A percentile compares a stretch with the other conserved stretches of the same genome.
phyloP scores from a whole-genome alignment of 331 rosid species.

The Phaseolus coccineus region DNA sequence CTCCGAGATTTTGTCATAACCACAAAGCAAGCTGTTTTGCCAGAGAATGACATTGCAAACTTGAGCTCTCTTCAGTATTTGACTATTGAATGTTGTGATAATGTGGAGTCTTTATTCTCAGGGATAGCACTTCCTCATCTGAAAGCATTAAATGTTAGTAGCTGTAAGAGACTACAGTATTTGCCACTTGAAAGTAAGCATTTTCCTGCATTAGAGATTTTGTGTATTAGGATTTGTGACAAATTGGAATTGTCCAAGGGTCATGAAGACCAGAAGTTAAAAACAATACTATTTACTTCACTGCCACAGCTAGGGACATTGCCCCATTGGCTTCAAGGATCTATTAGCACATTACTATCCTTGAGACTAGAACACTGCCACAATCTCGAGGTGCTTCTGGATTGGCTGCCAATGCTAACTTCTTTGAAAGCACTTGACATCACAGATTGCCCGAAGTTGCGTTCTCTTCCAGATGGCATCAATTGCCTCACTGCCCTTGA shows the following conservation, averaged over 20 bases:
- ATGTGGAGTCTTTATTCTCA: slow-evolving; percentile 15
- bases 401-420: slow-evolving; percentile 19
- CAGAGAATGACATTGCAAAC: neutral
- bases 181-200: neutral
- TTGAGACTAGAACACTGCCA: neutral
- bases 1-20: neutral
- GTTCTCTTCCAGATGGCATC: slow-evolving; percentile 14
- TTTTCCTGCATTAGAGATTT: neutral
- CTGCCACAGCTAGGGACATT: neutral
- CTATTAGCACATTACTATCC: neutral
- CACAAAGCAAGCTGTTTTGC: slow-evolving; percentile 14
- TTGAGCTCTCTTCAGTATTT: slow-evolving; percentile 35
- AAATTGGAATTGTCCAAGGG: neutral
- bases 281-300: neutral
- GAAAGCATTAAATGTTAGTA: neutral
- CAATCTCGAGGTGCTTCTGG: slow-evolving; percentile 12
- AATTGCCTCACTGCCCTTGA: neutral
- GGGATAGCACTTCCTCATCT: neutral
- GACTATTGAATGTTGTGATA: neutral
- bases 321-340: slow-evolving; percentile 31
- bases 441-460: neutral
- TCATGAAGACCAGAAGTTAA: neutral
- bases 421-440: neutral
- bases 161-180: neutral
- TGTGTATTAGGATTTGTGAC: neutral